Evolutionary conservation across 768 basidiomycete genomes (phyloP), one percentile per base, ranked within the genome.

Genomic region (Leucogyrophana mollusca): DNA sequence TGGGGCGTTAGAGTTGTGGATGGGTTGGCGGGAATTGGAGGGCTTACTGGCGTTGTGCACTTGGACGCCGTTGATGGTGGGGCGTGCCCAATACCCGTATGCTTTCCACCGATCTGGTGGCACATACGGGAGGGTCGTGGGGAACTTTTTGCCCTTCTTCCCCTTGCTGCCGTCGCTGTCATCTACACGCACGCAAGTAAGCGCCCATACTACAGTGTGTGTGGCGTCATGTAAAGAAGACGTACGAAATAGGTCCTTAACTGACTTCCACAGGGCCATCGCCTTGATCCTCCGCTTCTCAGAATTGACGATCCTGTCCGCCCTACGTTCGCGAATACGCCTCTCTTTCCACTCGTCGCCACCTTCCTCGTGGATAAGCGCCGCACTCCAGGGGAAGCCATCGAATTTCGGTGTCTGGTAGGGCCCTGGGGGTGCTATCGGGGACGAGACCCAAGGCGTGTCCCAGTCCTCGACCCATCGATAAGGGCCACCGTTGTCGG

Each of bases 51-150:
- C 61, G 56, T 80, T 79, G 43, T 57, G 53, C 6, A 73, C 71
- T 18, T 60, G 50, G 3, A 74, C 61, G 24, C 61, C 60, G 36
- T 72, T 70, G 8, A 78, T 50, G 14, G 51, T 53, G 9, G 80
- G 80, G 25, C 72, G 70, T 5, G 80, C 76, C 66, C 74, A 80
- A 44, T 77, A 74, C 1, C 75, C 80, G 56, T 75, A 81, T 32
- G 72, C 72, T 52, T 77, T 76, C 78, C 78, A 83, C 32, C 78
- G 79, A 4, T 59, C 53, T 2, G 64, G 58, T 9, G 64, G 55
- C 18, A 64, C 39, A 38, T 39, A 62, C 9, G 46, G 47, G 7
- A 67, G 51, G 5, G 54, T 60, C 4, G 65, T 18, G 22, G 30
- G 46, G 2, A 20, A 38, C 10, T 45, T 35, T 27, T 16, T 39